Evolutionary conservation across 768 basidiomycete genomes (phyloP).

Genomic region (Daedaleopsis nitida): DNA sequence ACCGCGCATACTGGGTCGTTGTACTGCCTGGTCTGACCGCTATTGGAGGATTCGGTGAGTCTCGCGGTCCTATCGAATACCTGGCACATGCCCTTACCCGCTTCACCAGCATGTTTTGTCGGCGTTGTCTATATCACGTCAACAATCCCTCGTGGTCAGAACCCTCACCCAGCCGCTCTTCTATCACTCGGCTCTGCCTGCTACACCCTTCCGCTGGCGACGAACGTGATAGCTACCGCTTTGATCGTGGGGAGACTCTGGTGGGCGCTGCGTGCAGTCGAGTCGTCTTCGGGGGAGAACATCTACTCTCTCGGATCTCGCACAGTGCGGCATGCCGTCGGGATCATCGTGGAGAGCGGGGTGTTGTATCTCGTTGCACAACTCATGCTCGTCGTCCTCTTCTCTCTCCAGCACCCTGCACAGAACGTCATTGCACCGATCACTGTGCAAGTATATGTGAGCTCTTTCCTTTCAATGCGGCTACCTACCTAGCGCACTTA

Average conservation of each 20-base stretch:
- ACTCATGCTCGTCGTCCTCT: slow-evolving; percentile 40
- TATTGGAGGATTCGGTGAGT: slow-evolving; percentile 37
- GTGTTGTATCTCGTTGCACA: slow-evolving; percentile 40
- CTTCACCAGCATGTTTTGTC: slow-evolving; percentile 35
- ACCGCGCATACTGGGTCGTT: slow-evolving; percentile 33
- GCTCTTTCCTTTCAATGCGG: no score
- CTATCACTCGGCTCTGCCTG: slow-evolving; percentile 39
- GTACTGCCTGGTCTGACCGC: slow-evolving; percentile 38
- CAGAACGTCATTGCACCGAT: slow-evolving; percentile 37
- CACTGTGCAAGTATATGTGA: slow-evolving; percentile 44
- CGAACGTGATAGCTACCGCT: slow-evolving; percentile 43
- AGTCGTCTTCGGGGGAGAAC: no score
- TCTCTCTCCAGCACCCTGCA: slow-evolving; percentile 36
- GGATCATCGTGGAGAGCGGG: slow-evolving; percentile 42
- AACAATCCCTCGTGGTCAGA: no score
- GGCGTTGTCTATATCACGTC: slow-evolving; percentile 33
- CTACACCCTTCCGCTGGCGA: slow-evolving; percentile 41
- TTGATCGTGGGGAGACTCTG: slow-evolving; percentile 45
- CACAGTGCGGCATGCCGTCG: slow-evolving; percentile 6
- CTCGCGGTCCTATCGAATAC: no score
- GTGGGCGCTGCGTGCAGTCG: slow-evolving; percentile 8
- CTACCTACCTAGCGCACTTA: no score
- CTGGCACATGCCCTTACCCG: no score
- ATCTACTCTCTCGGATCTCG: not conserved
- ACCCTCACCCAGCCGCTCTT: no score